Conservation (phyloP, 345 rosid species). For the Theobroma cacao region DNA sequence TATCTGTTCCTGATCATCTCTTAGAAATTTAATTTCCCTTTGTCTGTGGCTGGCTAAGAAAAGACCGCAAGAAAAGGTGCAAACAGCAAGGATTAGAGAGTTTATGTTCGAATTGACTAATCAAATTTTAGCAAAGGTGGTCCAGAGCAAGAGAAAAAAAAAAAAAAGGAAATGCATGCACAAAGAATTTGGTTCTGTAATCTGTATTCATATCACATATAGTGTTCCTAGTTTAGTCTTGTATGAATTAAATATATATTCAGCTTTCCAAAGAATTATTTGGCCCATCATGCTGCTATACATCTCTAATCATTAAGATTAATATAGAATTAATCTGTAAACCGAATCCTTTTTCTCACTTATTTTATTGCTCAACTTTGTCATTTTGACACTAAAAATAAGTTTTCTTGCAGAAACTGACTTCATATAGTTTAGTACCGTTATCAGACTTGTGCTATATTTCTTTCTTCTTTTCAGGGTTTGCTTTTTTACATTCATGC, state of each 20-base stretch:
- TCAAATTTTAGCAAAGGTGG: slow-evolving; percentile 14
- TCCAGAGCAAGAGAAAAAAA: slow-evolving; percentile 8
- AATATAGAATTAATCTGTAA: slow-evolving; percentile 6
- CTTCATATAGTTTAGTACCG: background rate
- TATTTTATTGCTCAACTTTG: slow-evolving; percentile 15
- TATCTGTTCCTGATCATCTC: slow-evolving; percentile 1
- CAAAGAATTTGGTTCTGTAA: slow-evolving; percentile 15
- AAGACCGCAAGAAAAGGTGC: slow-evolving; percentile 23
- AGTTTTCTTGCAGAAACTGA: slow-evolving; percentile 9
- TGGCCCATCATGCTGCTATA: slow-evolving; percentile 20
- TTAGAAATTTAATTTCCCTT: background rate
- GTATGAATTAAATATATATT: slow-evolving; percentile 24
- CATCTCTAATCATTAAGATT: slow-evolving; percentile 35
- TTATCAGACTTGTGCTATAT: background rate
- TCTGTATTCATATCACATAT: background rate
- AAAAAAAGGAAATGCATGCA: background rate
- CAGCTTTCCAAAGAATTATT: slow-evolving; percentile 21
- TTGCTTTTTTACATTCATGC: background rate
- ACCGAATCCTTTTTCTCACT: background rate
- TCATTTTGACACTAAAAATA: slow-evolving; percentile 13
- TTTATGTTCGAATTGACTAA: background rate
- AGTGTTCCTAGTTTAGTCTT: slow-evolving; percentile 10
- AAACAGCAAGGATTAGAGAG: slow-evolving; percentile 22
- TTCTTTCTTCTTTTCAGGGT: background rate
- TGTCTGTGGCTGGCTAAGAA: slow-evolving; percentile 9